Base-by-base conservation (phyloP, 2,329 filamentous ascomycete genomes). In the Dactylonectria macrodidyma region DNA sequence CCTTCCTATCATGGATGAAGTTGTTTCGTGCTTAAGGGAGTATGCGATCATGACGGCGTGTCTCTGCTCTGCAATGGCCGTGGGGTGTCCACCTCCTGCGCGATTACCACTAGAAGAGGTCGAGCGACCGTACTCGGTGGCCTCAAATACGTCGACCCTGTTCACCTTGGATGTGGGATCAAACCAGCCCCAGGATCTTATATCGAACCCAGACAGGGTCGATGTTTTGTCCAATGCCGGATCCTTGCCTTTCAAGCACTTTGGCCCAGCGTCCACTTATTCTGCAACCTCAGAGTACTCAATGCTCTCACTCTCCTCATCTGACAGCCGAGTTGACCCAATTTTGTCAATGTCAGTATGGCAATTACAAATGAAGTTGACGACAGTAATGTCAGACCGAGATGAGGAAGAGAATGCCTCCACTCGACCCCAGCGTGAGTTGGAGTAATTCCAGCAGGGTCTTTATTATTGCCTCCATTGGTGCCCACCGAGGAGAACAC, bases 21-120 rank as follows among this genome's bases (percentile, higher is more conserved):
- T 69, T 6, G 24, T 67, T 38, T 62, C 71, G 10, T 67, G 59
- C 47, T 47, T 75, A 11, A 64, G 62, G 41, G 62, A 68, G 11
- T 69, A 58, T 57, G 36, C 41, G 22, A 34, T 67, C 12, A 44
- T 66, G 33, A 72, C 66, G 62, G 61, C 65, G 1, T 46, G 64
- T 22, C 38, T 61, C 30, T 33, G 55, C 30, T 65, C 55, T 10
- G 68, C 55, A 24, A 47, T 75, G 9, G 63, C 59, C 30, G 66
- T 68, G 66, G 52, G 44, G 19, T 48, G 12, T 50, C 56, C 34
- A 33, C 24, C 41, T 34, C 47, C 50, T 6, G 26, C 12, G 24
- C 38, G 19, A 52, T 56, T 52, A 47, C 60, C 24, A n/a, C 46
- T 48, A 16, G 48, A 60, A 30, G 65, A 61, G 33, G 60, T 55